Evolutionary conservation across 176 grass and related monocot species (phyloP).

Genomic region (Oryza punctata): DNA sequence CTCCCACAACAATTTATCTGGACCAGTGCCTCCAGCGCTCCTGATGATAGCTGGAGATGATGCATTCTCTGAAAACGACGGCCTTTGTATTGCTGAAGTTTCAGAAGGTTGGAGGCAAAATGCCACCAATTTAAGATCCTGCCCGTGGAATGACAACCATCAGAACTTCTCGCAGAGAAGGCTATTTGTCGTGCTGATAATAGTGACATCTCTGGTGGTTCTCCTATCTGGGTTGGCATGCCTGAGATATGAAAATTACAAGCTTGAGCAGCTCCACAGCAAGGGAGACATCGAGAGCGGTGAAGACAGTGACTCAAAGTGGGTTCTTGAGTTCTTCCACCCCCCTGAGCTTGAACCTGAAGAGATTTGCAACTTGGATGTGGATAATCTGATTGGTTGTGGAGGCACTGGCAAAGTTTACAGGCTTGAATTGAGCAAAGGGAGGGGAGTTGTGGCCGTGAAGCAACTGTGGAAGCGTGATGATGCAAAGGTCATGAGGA

Average conservation of each 20-base stretch:
- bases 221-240: constrained; percentile 56
- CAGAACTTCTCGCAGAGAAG: constrained; percentile 39
- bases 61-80: constrained; percentile 69
- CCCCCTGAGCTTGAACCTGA: constrained; percentile 54
- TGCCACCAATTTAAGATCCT: constrained; percentile 55
- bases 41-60: constrained; percentile 73
- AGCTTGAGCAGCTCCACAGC: constrained; percentile 57
- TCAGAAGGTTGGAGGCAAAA: constrained; percentile 46
- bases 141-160: constrained; percentile 44
- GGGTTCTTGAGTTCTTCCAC: constrained; percentile 68
- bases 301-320: constrained; percentile 47
- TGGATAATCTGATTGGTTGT: constrained; percentile 58
- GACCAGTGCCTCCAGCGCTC: constrained; percentile 68
- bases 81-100: constrained; percentile 58
- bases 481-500: constrained; percentile 48
- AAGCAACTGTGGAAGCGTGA: constrained; percentile 65
- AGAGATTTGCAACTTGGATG: constrained; percentile 59
- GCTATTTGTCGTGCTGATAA: constrained; percentile 48
- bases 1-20: constrained; percentile 78
- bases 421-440: constrained; percentile 61
- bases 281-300: constrained; percentile 50
- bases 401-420: constrained; percentile 76
- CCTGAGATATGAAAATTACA: constrained; percentile 76
- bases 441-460: constrained; percentile 61
- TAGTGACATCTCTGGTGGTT: constrained; percentile 52